phyloP scores from a whole-genome alignment of 2,329 filamentous ascomycete species.

The Penicillium occitanis region DNA sequence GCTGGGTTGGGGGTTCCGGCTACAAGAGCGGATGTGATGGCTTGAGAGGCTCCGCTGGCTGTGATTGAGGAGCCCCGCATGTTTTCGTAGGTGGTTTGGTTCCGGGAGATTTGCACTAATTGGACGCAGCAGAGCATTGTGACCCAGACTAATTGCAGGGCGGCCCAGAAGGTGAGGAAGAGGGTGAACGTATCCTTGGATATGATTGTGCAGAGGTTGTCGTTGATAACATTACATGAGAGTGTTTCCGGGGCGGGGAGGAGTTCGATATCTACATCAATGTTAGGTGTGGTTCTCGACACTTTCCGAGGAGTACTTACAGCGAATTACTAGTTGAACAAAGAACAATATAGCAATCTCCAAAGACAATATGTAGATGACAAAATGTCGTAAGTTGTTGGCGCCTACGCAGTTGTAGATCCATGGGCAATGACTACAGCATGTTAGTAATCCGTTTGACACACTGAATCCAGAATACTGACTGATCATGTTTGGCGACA shows the following conservation, averaged over 20 bases:
- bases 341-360: conserved; percentile 72
- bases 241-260: conserved; percentile 52
- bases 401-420: conserved; percentile 93
- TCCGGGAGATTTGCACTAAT: conserved; percentile 84
- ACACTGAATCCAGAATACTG: conserved; percentile 43
- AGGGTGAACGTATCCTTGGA: conserved; percentile 83
- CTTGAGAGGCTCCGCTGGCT: conserved; percentile 50
- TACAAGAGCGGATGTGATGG: conserved; percentile 67
- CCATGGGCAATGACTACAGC: conserved; percentile 88
- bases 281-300: neutral
- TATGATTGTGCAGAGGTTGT: conserved; percentile 70
- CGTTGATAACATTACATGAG: conserved; percentile 73
- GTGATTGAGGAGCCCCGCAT: conserved; percentile 75
- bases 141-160: conserved; percentile 88
- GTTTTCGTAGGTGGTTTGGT: conserved; percentile 94
- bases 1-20: conserved; percentile 66
- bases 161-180: conserved; percentile 73
- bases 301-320: conserved; percentile 49
- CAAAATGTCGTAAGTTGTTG: conserved; percentile 95
- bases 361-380: conserved; percentile 79
- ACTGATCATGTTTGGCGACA: conserved; percentile 96
- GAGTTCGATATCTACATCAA: conserved; percentile 47
- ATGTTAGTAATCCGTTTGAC: conserved; percentile 14
- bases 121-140: conserved; percentile 96
- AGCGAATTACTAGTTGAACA: conserved; percentile 70